phyloP scores from a whole-genome alignment of 2,329 filamentous ascomycete genomes.

The Mycocentrospora acerina region DNA sequence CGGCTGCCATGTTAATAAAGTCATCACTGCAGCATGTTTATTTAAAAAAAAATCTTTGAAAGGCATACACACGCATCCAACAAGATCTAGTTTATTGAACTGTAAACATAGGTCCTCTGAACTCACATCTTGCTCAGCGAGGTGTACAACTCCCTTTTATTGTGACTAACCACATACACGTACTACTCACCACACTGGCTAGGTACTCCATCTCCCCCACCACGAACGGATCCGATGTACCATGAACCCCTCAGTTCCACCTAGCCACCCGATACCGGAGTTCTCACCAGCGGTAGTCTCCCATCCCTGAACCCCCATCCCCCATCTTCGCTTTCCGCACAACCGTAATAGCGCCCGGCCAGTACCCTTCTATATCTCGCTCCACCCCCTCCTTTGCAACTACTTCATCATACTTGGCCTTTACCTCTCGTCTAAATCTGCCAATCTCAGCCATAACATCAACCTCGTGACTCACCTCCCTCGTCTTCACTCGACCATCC shows the following conservation, averaged over 20 bases:
- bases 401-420: conserved; percentile 49
- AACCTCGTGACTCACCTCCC: no score
- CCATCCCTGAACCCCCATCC: conserved; percentile 44
- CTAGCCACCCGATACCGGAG: conserved; percentile 55
- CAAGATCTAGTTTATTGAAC: not conserved
- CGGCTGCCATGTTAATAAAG: no score
- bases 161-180: not conserved
- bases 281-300: conserved; percentile 57
- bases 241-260: conserved; percentile 53
- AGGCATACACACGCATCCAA: no score
- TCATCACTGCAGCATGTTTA: no score
- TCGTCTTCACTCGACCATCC: no score
- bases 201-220: no score
- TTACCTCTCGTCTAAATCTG: conserved; percentile 56
- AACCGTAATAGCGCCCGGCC: conserved; percentile 61
- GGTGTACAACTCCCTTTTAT: not conserved
- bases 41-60: no score
- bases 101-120: not conserved
- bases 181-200: not conserved
- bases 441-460: conserved; percentile 59
- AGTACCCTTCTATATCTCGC: conserved; percentile 55
- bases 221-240: no score
- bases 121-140: not conserved
- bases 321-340: conserved; percentile 50
- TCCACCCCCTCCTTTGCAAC: conserved; percentile 25